phyloP scores from a whole-genome alignment of 2,329 filamentous ascomycete species.

The Mollisia scopiformis region DNA sequence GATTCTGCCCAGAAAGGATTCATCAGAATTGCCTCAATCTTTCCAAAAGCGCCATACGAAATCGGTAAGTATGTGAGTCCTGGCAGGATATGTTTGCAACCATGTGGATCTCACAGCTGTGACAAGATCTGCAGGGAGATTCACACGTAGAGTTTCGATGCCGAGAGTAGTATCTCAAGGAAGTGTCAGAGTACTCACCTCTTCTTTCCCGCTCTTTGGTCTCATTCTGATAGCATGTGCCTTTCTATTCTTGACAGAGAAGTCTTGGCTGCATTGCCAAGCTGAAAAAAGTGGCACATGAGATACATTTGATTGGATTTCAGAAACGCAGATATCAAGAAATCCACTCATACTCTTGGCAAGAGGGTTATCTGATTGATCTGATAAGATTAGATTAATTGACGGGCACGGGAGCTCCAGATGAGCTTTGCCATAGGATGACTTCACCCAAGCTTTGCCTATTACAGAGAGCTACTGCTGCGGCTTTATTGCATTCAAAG shows the following conservation, averaged over 20 bases:
- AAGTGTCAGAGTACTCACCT: too few relatives aligned
- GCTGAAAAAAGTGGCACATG: neutral
- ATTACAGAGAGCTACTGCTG: neutral
- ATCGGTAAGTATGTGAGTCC: neutral
- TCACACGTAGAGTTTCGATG: too few relatives aligned
- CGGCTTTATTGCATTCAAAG: neutral
- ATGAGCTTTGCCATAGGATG: neutral
- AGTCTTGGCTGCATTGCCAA: slow-evolving; percentile 5
- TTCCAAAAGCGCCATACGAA: neutral
- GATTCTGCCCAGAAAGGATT: neutral
- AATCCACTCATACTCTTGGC: neutral
- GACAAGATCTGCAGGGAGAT: too few relatives aligned
- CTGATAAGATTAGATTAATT: slow-evolving; percentile 29
- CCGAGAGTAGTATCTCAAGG: too few relatives aligned
- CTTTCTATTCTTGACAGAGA: neutral
- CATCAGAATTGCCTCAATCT: too few relatives aligned
- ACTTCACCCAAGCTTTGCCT: neutral
- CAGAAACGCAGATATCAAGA: neutral
- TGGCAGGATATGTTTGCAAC: neutral
- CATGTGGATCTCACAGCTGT: neutral
- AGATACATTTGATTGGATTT: neutral
- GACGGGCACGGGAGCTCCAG: too few relatives aligned
- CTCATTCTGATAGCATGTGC: neutral
- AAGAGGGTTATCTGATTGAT: slow-evolving; percentile 21
- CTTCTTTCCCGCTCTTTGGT: neutral